phyloP scores from a whole-genome alignment of 495 filamentous ascomycete genomes.

The Neurospora pannonica region DNA sequence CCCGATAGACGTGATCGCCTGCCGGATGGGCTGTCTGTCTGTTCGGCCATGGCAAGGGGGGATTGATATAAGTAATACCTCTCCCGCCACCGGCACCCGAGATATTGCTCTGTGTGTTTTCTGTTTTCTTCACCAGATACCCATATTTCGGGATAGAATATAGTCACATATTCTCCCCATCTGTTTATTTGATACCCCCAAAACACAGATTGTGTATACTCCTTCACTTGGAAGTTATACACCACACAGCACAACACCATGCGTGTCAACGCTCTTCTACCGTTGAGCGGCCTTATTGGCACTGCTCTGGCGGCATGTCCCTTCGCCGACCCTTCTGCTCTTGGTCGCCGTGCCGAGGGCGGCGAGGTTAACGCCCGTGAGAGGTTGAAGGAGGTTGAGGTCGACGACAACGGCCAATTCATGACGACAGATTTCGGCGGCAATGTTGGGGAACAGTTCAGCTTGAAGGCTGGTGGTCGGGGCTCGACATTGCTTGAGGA shows the following conservation, averaged over 20 bases:
- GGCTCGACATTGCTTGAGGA: constrained; percentile 71
- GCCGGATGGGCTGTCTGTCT: not conserved
- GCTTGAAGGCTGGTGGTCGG: constrained; percentile 61
- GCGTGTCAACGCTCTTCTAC: constrained; percentile 10
- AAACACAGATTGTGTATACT: not conserved
- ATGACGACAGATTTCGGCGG: constrained; percentile 68
- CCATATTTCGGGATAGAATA: not conserved
- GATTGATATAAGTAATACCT: not conserved
- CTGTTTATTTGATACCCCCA: not conserved
- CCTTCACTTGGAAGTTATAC: not conserved
- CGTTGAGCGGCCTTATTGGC: constrained; percentile 13
- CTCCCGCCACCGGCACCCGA: not conserved
- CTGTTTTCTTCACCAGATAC: not conserved
- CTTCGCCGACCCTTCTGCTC: constrained; percentile 26
- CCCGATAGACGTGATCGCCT: not conserved
- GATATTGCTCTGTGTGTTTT: not conserved
- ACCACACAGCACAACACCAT: constrained; percentile 6
- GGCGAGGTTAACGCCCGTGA: not conserved
- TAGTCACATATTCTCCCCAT: not conserved
- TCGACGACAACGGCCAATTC: constrained; percentile 53
- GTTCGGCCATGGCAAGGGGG: not conserved
- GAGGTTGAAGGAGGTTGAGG: constrained; percentile 19
- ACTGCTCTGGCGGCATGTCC: constrained; percentile 27
- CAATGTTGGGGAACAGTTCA: constrained; percentile 60
- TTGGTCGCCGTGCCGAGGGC: constrained; percentile 2